Evolutionary conservation across 2,329 filamentous ascomycete genomes (phyloP).

Genomic region (Fusarium cyanostomum): DNA sequence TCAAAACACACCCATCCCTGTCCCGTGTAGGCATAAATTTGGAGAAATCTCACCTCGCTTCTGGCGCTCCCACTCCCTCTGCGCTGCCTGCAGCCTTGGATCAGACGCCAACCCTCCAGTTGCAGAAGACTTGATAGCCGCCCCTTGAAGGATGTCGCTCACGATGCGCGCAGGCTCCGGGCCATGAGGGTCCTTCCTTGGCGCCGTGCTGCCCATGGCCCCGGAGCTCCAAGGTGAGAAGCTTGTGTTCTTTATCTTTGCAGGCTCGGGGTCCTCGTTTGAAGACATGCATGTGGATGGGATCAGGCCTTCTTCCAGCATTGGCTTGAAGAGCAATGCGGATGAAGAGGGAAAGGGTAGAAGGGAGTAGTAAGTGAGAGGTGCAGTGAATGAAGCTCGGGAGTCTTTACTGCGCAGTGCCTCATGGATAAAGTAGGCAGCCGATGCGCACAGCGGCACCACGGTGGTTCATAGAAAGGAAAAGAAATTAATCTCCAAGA

Average conservation of each 20-base stretch:
- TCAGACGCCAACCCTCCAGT: conserved; percentile 16
- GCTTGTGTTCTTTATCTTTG: conserved; percentile 28
- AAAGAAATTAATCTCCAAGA: neutral
- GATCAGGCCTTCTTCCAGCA: conserved; percentile 6
- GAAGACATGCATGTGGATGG: conserved; percentile 6
- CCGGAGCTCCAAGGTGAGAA: conserved; percentile 30
- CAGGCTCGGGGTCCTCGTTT: conserved; percentile 6
- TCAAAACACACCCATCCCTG: neutral
- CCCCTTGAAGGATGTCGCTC: conserved; percentile 34
- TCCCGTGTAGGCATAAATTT: neutral
- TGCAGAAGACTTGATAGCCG: conserved; percentile 3
- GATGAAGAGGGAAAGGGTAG: neutral
- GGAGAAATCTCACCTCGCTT: conserved; percentile 8
- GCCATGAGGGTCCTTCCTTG: neutral
- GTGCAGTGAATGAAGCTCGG: neutral
- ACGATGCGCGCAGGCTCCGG: conserved; percentile 33
- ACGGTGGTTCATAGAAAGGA: neutral
- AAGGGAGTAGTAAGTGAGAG: neutral
- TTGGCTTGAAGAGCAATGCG: neutral
- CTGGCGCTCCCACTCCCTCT: conserved; percentile 44
- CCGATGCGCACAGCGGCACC: too few relatives aligned
- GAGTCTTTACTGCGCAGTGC: neutral
- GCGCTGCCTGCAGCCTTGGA: conserved; percentile 42
- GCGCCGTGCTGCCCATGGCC: conserved; percentile 8
- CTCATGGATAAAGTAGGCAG: neutral